A percentile compares a stretch with the other conserved stretches of the same genome.
These are phyloP conservation scores for Populus trichocarpa DNA, from an alignment of 441 rosid species.

Conservation along the genomic window DNA sequence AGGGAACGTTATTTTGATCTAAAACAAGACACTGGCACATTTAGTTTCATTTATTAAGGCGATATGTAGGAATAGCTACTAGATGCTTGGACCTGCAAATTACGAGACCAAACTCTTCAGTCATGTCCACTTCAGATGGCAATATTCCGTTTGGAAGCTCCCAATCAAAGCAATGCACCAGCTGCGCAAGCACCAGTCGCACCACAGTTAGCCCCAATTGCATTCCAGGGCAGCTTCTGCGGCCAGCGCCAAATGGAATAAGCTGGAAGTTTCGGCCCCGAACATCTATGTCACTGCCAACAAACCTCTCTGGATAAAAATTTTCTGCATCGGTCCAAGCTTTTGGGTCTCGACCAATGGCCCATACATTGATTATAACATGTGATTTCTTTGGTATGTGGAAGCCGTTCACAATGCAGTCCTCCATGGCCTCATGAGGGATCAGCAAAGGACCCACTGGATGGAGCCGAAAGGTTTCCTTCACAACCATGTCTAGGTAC, in stretches of 20 bases:
- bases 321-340: constrained; percentile 35
- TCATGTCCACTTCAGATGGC: constrained; percentile 44
- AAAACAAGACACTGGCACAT: too few species aligned
- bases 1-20: too few species aligned
- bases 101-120: constrained; percentile 44
- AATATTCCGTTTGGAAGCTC: constrained; percentile 38
- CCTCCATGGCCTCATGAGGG: constrained; percentile 21
- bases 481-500: constrained; percentile 24
- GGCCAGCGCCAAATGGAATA: constrained; percentile 51
- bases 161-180: constrained; percentile 65
- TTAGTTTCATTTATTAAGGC: constrained; percentile 21
- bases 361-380: constrained; percentile 26
- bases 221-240: constrained; percentile 21
- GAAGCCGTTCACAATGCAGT: constrained; percentile 19
- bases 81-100: constrained; percentile 42
- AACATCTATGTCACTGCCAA: constrained; percentile 29
- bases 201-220: constrained; percentile 45
- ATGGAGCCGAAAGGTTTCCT: constrained; percentile 28
- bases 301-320: constrained; percentile 38
- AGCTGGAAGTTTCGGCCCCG: constrained; percentile 35
- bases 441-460: constrained; percentile 18
- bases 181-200: constrained; percentile 45
- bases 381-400: constrained; percentile 26
- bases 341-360: constrained; percentile 29
- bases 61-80: constrained; percentile 37